Evolutionary conservation across 148 eudicot genomes (phyloP).

Genomic region (Rhododendron kiyosumense): DNA sequence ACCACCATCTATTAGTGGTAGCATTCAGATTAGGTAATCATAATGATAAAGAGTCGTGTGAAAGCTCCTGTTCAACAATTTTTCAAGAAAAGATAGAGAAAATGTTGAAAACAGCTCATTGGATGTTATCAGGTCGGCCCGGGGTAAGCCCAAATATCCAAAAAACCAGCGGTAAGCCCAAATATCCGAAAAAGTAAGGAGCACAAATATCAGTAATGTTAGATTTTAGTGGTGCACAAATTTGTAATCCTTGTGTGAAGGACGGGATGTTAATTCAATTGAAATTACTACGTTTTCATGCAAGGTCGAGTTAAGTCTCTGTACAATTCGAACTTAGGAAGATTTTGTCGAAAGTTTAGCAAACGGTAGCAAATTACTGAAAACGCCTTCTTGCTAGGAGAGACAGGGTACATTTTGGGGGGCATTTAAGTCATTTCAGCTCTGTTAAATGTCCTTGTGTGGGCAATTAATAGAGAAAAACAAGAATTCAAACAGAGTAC

Average conservation of each 20-base stretch:
- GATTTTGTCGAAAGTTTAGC: background rate
- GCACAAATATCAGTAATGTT: no score
- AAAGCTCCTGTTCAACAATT: background rate
- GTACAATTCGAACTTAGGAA: background rate
- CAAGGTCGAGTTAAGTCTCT: background rate
- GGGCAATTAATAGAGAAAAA: no score
- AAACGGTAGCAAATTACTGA: background rate
- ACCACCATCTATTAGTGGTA: background rate
- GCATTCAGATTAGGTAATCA: background rate
- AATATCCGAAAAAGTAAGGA: no score
- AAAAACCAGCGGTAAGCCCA: no score
- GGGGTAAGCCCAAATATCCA: no score
- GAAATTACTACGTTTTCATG: no score
- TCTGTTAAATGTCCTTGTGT: background rate
- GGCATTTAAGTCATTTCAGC: background rate
- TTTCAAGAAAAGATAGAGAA: background rate
- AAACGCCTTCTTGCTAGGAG: background rate
- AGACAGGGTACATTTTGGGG: background rate
- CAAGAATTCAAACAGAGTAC: no score
- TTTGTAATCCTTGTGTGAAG: no score
- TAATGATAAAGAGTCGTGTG: background rate
- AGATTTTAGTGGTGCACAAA: no score
- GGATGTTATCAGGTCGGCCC: background rate
- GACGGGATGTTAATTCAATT: no score
- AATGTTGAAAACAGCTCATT: background rate